Evolutionary conservation across 306 rosid genomes (phyloP), one percentile per base, ranked within the genome.

Genomic region (Citrullus amarus): DNA sequence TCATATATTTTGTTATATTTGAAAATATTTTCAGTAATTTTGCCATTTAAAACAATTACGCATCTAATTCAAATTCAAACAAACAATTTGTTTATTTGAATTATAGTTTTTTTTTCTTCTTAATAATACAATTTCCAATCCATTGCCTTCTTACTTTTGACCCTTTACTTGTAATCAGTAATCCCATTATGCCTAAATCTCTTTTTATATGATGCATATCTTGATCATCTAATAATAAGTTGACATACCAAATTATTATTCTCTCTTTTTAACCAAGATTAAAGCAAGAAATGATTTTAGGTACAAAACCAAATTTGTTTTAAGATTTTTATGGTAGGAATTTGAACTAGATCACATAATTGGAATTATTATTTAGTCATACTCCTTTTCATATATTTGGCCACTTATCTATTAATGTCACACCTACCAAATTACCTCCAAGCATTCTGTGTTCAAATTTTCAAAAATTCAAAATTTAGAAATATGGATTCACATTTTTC

Each of bases 381-480:
- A 15, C 50, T 44, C 15, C 9, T 44, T 25, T 32, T 44, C 56
- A 71, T 30, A 73, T 74, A 73, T 74, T 53, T 51, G 78, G 43
- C 32, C 63, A 74, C 48, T 5, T 43, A 51, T 48, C 28, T 48
- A 73, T 73, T 73, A 54, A 74, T 74, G 50, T 53, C 63, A 74
- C 78, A 74, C 78, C 78, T 8, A 72, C 77, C 77, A 28, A 28
- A 22, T 11, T 72, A 48, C 60, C 61, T 74, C 62, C 60, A 73
- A 17, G 8, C 43, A 14, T 32, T 25, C 2, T 36, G 28, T 14
- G 75, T 74, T 74, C 50, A 74, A 74, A 74, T 32, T 74, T 74
- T 53, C 44, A 74, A 74, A 74, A 9, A 0, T 74, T 74, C 78
- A 74, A 74, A 25, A 74, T 53, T 6, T 30, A 50, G 55, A 43